Evolutionary conservation across 2,329 filamentous ascomycete genomes (phyloP).

Genomic region (Fusarium lyarnte): DNA sequence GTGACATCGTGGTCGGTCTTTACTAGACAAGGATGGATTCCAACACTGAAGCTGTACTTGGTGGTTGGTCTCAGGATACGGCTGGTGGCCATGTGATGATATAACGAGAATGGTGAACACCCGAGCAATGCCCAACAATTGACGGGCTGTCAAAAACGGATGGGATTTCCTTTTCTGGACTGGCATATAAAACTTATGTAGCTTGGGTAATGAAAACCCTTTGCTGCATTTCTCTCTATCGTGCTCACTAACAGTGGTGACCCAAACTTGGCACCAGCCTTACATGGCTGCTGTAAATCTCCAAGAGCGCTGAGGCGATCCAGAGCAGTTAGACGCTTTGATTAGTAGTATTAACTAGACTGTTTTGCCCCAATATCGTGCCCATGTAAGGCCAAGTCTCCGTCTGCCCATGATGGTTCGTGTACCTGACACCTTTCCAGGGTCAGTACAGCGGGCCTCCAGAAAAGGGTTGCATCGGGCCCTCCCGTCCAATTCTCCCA

Average conservation of each 20-base stretch:
- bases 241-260: too few relatives aligned
- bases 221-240: constrained; percentile 8
- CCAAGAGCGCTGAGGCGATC: background rate
- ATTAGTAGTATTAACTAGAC: background rate
- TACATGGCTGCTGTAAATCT: background rate
- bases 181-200: constrained; percentile 31
- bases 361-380: background rate
- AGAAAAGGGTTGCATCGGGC: constrained; percentile 9
- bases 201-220: constrained; percentile 25
- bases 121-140: constrained; percentile 29
- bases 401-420: constrained; percentile 3
- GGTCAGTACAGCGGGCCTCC: constrained; percentile 4
- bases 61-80: constrained; percentile 28
- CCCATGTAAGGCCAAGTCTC: constrained; percentile 20
- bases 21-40: constrained; percentile 31
- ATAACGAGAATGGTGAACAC: constrained; percentile 30
- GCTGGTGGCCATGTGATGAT: constrained; percentile 33
- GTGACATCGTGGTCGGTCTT: constrained; percentile 65
- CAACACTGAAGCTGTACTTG: background rate
- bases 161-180: constrained; percentile 25
- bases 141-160: constrained; percentile 30
- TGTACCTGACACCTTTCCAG: constrained; percentile 12
- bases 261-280: background rate
- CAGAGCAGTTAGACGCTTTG: background rate
- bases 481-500: constrained; percentile 3